These are phyloP conservation scores for Aspergillus sclerotiicarbonarius DNA, from an alignment of 495 filamentous ascomycete genomes.

Conservation along the genomic window DNA sequence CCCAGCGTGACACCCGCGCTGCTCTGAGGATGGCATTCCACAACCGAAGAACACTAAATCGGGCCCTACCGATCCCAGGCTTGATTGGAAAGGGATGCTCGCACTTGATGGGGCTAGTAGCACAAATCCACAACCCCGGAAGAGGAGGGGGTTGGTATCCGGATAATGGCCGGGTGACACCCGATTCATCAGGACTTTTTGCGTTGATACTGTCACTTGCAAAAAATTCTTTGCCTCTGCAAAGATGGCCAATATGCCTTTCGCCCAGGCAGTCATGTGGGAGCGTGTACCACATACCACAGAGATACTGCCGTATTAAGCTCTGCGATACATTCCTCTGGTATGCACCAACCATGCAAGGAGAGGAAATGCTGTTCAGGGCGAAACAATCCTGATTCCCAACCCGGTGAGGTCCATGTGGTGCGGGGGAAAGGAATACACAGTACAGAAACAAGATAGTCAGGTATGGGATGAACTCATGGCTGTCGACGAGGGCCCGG, in stretches of 20 bases:
- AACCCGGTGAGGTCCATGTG: not conserved
- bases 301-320: conserved; percentile 15
- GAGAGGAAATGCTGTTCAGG: conserved; percentile 9
- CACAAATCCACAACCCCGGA: not conserved
- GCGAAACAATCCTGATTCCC: not conserved
- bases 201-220: not conserved
- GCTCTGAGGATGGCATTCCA: conserved; percentile 20
- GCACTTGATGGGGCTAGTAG: not conserved
- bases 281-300: conserved; percentile 19
- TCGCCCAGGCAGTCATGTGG: not conserved
- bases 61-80: conserved; percentile 3
- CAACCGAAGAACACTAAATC: conserved; percentile 11
- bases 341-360: conserved; percentile 24
- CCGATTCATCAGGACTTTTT: not conserved
- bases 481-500: not conserved
- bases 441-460: not conserved
- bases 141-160: not conserved
- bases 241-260: not conserved
- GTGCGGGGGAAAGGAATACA: not conserved
- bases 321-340: conserved; percentile 13
- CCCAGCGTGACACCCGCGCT: conserved; percentile 13
- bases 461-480: conserved; percentile 5
- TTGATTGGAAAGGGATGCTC: not conserved
- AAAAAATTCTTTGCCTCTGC: not conserved
- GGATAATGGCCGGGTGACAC: not conserved